Evolutionary conservation across 345 rosid species (phyloP).

Genomic region (Salix caprea): DNA sequence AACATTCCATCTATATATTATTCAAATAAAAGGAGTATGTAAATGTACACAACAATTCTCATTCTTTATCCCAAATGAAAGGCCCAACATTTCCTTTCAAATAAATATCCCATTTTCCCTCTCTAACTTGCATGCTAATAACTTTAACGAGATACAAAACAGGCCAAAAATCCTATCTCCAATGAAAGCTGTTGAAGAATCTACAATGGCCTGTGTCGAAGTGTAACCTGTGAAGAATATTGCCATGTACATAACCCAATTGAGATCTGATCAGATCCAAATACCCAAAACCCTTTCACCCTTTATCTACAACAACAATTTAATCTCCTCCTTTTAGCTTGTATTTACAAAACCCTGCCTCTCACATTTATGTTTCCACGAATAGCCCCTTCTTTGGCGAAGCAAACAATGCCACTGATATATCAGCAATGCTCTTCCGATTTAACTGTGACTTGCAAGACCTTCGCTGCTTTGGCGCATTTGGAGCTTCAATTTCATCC

Average conservation of each 20-base stretch:
- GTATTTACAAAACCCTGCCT: conserved; percentile 5
- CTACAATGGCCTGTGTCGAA: too few species aligned
- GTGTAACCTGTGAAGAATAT: conserved; percentile 14
- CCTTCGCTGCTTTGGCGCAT: conserved; percentile 50
- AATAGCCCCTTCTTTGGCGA: conserved; percentile 26
- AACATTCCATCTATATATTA: neutral
- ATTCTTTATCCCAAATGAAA: conserved; percentile 12
- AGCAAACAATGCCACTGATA: conserved; percentile 54
- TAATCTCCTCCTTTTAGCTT: neutral
- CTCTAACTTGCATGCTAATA: conserved; percentile 8
- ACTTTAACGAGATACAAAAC: conserved; percentile 20
- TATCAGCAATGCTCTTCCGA: conserved; percentile 37
- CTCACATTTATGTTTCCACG: conserved; percentile 11
- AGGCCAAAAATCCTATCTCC: conserved; percentile 23
- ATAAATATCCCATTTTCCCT: conserved; percentile 9
- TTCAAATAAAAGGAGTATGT: neutral
- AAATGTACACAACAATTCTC: neutral
- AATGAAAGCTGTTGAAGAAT: conserved; percentile 21
- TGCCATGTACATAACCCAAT: conserved; percentile 16
- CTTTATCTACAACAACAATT: conserved; percentile 14
- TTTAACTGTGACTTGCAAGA: conserved; percentile 25
- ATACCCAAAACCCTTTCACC: neutral
- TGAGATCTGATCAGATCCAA: neutral
- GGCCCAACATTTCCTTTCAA: conserved; percentile 16
- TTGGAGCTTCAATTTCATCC: conserved; percentile 55